Evolutionary conservation across 345 rosid species (phyloP).

Genomic region (Gossypium stocksii): DNA sequence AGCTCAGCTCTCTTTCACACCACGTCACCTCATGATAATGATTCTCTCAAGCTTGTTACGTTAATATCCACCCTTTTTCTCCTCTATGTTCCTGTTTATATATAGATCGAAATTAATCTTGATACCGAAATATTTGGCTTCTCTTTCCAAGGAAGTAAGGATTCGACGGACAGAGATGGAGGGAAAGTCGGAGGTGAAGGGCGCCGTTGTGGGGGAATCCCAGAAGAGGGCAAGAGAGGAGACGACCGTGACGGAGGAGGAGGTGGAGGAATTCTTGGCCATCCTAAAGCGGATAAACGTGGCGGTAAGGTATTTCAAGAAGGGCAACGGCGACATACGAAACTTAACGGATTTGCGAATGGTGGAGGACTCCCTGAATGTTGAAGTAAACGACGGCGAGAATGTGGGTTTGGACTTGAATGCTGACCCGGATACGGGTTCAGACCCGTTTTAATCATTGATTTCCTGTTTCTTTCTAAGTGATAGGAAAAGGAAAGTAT

Average conservation of each 20-base stretch:
- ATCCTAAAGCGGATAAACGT: slow-evolving; percentile 1
- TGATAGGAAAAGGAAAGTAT: too few relatives aligned
- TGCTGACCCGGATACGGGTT: slow-evolving; percentile 1
- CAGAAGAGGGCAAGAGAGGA: not conserved
- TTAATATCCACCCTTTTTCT: not conserved
- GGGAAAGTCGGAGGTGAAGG: not conserved
- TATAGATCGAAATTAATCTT: not conserved
- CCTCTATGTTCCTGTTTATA: not conserved
- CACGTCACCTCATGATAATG: not conserved
- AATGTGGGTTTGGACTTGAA: slow-evolving; percentile 2
- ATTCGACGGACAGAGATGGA: not conserved
- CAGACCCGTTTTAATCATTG: not conserved
- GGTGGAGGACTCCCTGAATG: not conserved
- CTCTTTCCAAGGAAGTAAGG: not conserved
- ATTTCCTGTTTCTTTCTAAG: too few relatives aligned
- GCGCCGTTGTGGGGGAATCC: not conserved
- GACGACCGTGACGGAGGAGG: slow-evolving; percentile 6
- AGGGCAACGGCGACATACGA: not conserved
- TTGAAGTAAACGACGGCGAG: not conserved
- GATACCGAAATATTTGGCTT: not conserved
- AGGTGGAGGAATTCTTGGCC: slow-evolving; percentile 5
- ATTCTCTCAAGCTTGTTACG: not conserved
- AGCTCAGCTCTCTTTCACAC: not conserved
- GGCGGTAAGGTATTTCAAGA: slow-evolving; percentile 2
- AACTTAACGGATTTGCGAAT: not conserved